phyloP scores from a whole-genome alignment of 108 stramenopile species.

The Seminavis robusta region DNA sequence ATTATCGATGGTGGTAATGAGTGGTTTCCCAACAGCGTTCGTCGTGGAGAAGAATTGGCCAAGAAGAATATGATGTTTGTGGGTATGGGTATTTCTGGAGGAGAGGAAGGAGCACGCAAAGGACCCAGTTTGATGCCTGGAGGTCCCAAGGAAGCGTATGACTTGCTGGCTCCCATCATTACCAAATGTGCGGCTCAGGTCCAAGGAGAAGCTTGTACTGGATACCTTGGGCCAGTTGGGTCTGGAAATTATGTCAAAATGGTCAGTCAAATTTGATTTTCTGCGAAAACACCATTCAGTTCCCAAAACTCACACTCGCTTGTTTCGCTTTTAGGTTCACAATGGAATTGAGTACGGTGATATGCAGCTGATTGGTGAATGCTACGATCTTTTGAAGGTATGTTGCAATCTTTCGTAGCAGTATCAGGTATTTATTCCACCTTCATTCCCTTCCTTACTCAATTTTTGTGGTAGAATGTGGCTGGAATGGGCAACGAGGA shows the following conservation, averaged over 20 bases:
- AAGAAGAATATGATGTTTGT: conserved; percentile 89
- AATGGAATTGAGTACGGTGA: conserved; percentile 99
- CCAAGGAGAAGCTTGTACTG: conserved; percentile 85
- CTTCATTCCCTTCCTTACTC: neutral
- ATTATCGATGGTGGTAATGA: conserved; percentile 99
- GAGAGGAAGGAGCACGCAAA: conserved; percentile 98
- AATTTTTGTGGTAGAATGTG: conserved; percentile 34
- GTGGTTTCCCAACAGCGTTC: conserved; percentile 97
- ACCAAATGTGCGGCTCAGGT: conserved; percentile 93
- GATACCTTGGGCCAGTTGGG: conserved; percentile 92
- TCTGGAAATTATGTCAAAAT: conserved; percentile 97
- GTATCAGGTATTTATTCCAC: conserved; percentile 1
- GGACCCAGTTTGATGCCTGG: conserved; percentile 99
- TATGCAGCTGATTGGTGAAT: conserved; percentile 98
- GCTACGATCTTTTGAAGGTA: conserved; percentile 87
- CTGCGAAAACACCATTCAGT: neutral
- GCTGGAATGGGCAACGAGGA: conserved; percentile 91
- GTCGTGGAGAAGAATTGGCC: conserved; percentile 84
- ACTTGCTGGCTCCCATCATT: conserved; percentile 91
- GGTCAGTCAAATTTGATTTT: conserved; percentile 8
- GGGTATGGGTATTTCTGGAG: conserved; percentile 99
- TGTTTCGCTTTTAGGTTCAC: conserved; percentile 68
- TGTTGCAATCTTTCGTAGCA: neutral
- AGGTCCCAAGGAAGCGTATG: conserved; percentile 92
- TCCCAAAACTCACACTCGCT: neutral